A percentile compares a stretch with the other conserved stretches of the same genome.
Evolutionary conservation across 768 basidiomycete species (phyloP).

Genomic region (Amanita fuliginea): DNA sequence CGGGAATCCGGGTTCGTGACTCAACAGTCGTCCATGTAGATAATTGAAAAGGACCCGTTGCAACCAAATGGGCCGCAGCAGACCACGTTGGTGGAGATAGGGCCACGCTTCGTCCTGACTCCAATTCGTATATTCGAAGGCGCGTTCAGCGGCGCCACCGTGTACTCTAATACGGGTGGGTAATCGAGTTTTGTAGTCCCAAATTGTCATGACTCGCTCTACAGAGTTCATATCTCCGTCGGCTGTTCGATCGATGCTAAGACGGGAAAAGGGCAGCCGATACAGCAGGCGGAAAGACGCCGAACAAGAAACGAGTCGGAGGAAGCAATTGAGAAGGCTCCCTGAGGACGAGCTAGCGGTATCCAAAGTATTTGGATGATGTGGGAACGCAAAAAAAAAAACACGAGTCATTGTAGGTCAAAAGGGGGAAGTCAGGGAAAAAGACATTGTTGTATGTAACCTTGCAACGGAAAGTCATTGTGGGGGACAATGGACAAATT

Average conservation of each 20-base stretch:
- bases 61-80: constrained; percentile 80
- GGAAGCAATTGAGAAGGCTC: constrained; percentile 53
- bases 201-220: constrained; percentile 1
- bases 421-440: neutral
- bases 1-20: neutral
- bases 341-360: constrained; percentile 77
- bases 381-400: neutral
- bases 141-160: constrained; percentile 88
- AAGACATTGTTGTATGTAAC: constrained; percentile 7
- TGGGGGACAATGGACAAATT: constrained; percentile 1
- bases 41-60: constrained; percentile 87
- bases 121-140: constrained; percentile 99
- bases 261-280: constrained; percentile 66
- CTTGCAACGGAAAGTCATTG: neutral
- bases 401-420: constrained; percentile 5
- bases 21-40: constrained; percentile 32
- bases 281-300: constrained; percentile 78
- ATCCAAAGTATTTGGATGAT: constrained; percentile 81
- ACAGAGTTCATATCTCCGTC: constrained; percentile 90
- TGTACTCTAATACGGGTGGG: constrained; percentile 91
- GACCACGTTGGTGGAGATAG: constrained; percentile 90
- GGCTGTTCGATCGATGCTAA: constrained; percentile 57
- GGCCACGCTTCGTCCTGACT: constrained; percentile 92
- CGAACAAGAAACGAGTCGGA: constrained; percentile 49
- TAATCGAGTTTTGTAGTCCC: constrained; percentile 10